phyloP scores from a whole-genome alignment of 2,329 filamentous ascomycete genomes.

The Xylariaceae sp. region DNA sequence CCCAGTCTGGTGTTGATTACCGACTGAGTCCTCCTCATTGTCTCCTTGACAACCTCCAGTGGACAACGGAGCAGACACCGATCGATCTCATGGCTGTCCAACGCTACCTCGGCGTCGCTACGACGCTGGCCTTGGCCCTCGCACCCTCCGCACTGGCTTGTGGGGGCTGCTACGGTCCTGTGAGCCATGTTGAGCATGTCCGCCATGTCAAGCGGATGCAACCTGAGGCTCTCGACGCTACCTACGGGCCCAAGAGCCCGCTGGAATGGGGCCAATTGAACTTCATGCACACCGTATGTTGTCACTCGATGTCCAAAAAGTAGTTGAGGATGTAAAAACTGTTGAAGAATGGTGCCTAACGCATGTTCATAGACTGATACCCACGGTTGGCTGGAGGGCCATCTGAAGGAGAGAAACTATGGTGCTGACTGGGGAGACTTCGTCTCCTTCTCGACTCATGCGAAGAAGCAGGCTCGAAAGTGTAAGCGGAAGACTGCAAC shows the following conservation, averaged over 20 bases:
- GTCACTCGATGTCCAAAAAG: neutral
- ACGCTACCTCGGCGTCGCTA: constrained; percentile 8
- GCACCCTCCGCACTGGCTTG: constrained; percentile 33
- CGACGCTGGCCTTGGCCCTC: constrained; percentile 17
- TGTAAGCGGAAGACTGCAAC: constrained; percentile 15
- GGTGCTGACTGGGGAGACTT: constrained; percentile 64
- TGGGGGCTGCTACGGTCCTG: constrained; percentile 39
- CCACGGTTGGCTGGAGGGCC: constrained; percentile 56
- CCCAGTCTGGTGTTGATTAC: neutral
- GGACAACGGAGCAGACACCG: neutral
- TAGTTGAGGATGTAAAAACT: no score
- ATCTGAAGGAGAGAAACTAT: constrained; percentile 58
- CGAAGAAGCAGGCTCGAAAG: constrained; percentile 53
- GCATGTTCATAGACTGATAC: constrained; percentile 45
- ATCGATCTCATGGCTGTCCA: constrained; percentile 5
- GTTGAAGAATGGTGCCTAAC: neutral
- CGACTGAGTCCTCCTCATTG: neutral
- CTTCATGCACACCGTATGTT: constrained; percentile 50
- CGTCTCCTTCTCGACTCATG: constrained; percentile 53
- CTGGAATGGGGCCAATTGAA: constrained; percentile 61
- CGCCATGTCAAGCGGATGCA: constrained; percentile 47
- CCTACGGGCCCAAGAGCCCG: constrained; percentile 38
- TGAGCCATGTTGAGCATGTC: constrained; percentile 40
- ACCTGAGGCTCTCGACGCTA: constrained; percentile 40
- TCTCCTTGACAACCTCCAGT: neutral